Base-by-base conservation (phyloP, 2,329 filamentous ascomycete species). In the Colletotrichum chlorophyti region DNA sequence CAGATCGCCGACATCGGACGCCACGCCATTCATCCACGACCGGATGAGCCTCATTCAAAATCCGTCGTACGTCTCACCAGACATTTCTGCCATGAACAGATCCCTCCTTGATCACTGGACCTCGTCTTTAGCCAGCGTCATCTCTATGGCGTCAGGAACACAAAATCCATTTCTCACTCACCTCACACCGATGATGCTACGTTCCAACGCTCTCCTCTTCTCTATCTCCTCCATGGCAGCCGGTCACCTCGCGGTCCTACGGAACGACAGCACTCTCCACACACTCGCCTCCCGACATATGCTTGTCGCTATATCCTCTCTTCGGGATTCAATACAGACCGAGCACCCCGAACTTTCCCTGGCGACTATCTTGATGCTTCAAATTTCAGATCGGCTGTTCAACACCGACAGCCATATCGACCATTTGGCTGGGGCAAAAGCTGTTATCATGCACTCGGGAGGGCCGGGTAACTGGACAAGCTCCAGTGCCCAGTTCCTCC, bases 151-250 rank as follows among this genome's bases (percentile, higher is more conserved):
- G 4, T 61, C 69, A 8, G 61, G 63, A 4, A 31, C 54, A 11
- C 60, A 54, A 12, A 70, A 70, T 9, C 68, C 66, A 3, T 72
- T 72, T 45, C 67, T 72, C 27, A 24, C 65, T 9, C 65, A 71
- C 23, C 63, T 72, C 24, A 72, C 67, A 1, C 69, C 70, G 3
- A 70, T 72, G 66, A 63, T 68, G 47, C 19, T 62, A 5, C 60
- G 66, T 23, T 71, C 70, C 4, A 42, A 50, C 2, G 63, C 68
- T 4, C 66, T 72, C 5, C 65, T 66, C 17, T 66, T 63, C 23
- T 66, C 68, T 34, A 46, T 72, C 19, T 69, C 67, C 31, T 68
- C 64, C 11, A 69, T 72, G 62, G 69, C 70, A 1, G 70, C 70
- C 2, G 64, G 62, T 17, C 70, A 72, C 42, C 55, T 72, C 7